Base-by-base conservation (phyloP, 1,139 yeast genomes). In the Candida pseudocylindracea region DNA sequence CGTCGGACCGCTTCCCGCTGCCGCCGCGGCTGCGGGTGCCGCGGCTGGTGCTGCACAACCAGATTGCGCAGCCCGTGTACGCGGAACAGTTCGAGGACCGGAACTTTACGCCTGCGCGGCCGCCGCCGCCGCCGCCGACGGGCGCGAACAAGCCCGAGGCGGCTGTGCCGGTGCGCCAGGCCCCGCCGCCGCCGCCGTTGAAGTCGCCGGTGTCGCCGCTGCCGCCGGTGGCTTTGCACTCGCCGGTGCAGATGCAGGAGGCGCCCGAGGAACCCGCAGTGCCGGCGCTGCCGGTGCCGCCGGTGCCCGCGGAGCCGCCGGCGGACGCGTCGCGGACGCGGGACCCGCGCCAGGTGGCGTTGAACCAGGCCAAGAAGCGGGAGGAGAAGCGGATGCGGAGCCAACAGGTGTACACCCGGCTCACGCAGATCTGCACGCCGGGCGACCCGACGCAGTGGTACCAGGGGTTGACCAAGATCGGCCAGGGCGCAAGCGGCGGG, bases 401-500 rank as follows among this genome's bases (percentile, higher is more conserved):
- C 45, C 72, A 63, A 39, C 80, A 75, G 43, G 70, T 80, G 24
- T 63, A 80, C 38, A 64, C 68, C 35, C 76, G 72, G 43, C 58
- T 88, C 34, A 63, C 68, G 36, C 67, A 72, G 30, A 85, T 88
- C 32, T 88, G 96, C 46, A 66, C 81, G 2, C 72, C 69, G 29
- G 92, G 88, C 3, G 92, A 91, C 51, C 98, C 99, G n/a, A 69
- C 72, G 28, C 59, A 59, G 35, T 51, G 67, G 33, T 91, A 80
- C 50, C 58, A 62, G 32, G 73, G 72, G 45, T 57, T 85, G 38
- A 59, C 64, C 12, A 85, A 88, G 55, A 76, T 88, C 46, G 98
- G 98, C 6, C 96, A 88, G 55, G 98, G 98, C 46, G 98, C 98
- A 0, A 74, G 92, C 29, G 98, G 98, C 36, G 96, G 96, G 34